Evolutionary conservation across 148 eudicot species (phyloP).

Genomic region (Silene uniflora): DNA sequence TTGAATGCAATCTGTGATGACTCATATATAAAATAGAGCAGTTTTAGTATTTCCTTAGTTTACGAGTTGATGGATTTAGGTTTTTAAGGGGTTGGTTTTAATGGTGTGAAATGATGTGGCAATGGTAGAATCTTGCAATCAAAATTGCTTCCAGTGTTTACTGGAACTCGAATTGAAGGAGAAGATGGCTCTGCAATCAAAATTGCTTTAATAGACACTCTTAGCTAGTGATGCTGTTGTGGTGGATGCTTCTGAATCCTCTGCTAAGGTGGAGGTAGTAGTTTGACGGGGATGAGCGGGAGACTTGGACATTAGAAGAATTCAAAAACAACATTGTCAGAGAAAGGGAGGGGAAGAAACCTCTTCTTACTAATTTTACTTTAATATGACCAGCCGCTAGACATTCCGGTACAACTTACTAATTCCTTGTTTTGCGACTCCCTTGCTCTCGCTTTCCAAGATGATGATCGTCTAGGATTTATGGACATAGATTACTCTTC

Average conservation of each 20-base stretch:
- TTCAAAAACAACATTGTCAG: conserved; percentile 62
- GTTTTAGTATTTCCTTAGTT: too few relatives aligned
- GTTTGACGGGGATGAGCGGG: conserved; percentile 67
- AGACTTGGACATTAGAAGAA: conserved; percentile 68
- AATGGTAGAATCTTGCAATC: conserved; percentile 46
- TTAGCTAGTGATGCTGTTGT: conserved; percentile 49
- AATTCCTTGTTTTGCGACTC: conserved; percentile 48
- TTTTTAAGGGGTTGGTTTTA: too few relatives aligned
- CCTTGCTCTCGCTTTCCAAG: conserved; percentile 37
- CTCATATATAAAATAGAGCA: too few relatives aligned
- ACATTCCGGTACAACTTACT: conserved; percentile 32
- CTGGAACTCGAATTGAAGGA: conserved; percentile 93
- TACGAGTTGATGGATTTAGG: too few relatives aligned
- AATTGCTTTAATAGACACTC: conserved; percentile 58
- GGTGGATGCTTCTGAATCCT: conserved; percentile 46
- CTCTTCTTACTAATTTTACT: conserved; percentile 55
- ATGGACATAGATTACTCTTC: conserved; percentile 45
- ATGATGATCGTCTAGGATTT: conserved; percentile 42
- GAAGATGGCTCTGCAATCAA: conserved; percentile 58
- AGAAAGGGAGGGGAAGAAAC: conserved; percentile 79
- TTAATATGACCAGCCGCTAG: conserved; percentile 43
- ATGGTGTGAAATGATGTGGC: too few relatives aligned
- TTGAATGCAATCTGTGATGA: too few relatives aligned
- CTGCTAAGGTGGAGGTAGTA: conserved; percentile 66
- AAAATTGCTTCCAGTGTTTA: conserved; percentile 86